Percentiles rank a stretch among this genome's conserved stretches.
These are phyloP conservation scores for Metschnikowia aberdeeniae DNA, from an alignment of 805 yeast species.

Conservation along the genomic window DNA sequence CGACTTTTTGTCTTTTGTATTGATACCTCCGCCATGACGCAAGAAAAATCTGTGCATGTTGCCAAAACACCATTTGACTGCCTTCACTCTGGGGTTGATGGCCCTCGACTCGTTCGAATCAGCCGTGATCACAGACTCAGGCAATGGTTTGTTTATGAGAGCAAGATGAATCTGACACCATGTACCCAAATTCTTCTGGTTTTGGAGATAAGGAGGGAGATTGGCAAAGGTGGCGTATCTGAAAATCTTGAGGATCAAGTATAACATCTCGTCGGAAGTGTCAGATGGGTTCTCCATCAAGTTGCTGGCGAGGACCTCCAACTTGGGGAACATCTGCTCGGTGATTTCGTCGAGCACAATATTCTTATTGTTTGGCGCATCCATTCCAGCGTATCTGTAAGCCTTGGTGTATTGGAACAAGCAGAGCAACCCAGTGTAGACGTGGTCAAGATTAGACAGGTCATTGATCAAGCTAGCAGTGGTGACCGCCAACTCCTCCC, in stretches of 20 bases:
- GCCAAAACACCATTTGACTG: conserved; percentile 45
- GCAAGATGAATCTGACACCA: conserved; percentile 41
- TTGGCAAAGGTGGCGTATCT: conserved; percentile 37
- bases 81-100: conserved; percentile 40
- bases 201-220: conserved; percentile 36
- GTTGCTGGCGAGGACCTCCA: conserved; percentile 29
- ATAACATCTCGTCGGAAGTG: conserved; percentile 27
- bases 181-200: conserved; percentile 32
- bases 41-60: conserved; percentile 38
- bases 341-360: conserved; percentile 40
- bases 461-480: conserved; percentile 16
- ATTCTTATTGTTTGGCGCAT: conserved; percentile 32
- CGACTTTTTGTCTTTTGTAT: conserved; percentile 27
- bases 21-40: conserved; percentile 43
- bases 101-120: conserved; percentile 27
- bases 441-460: conserved; percentile 36
- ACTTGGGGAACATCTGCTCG: conserved; percentile 31
- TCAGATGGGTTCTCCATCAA: conserved; percentile 25
- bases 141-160: conserved; percentile 39
- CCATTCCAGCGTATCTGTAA: conserved; percentile 45
- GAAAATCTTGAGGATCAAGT: conserved; percentile 38
- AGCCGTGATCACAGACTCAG: conserved; percentile 29
- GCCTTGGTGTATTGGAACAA: conserved; percentile 38
- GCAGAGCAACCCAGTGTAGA: conserved; percentile 38
- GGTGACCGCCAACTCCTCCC: conserved; percentile 32